Evolutionary conservation across 73 alveolate species (phyloP).

Genomic region (Diophrys sp.): DNA sequence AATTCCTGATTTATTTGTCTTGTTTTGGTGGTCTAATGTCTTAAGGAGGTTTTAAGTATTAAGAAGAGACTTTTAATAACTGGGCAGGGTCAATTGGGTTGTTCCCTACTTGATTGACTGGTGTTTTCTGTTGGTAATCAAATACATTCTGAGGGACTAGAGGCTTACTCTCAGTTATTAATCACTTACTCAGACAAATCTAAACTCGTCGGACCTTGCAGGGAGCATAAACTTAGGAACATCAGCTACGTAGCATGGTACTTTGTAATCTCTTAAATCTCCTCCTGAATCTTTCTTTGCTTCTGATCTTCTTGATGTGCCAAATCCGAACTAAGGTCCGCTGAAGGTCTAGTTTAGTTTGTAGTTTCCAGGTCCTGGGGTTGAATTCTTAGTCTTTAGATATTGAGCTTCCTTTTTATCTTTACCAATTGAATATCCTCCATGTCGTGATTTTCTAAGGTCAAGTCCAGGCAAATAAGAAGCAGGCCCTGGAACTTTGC

Average conservation of each 20-base stretch:
- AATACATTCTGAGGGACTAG: no score
- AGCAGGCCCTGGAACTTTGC: not conserved
- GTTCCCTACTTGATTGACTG: no score
- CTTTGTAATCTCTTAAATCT: not conserved
- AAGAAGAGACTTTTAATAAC: no score
- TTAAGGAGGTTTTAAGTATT: no score
- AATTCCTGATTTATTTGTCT: no score
- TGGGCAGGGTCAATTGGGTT: no score
- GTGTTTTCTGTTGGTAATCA: no score
- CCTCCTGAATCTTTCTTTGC: not conserved
- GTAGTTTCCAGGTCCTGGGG: not conserved
- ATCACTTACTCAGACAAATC: not conserved
- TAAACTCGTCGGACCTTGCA: not conserved
- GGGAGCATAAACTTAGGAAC: not conserved
- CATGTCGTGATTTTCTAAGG: not conserved
- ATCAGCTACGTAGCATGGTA: not conserved
- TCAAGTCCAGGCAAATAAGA: not conserved
- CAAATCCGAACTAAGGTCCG: not conserved
- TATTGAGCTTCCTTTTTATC: not conserved
- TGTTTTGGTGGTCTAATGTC: no score
- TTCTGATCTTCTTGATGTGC: not conserved
- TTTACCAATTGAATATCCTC: not conserved
- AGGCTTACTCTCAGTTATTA: no score
- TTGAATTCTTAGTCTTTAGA: not conserved
- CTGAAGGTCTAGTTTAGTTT: not conserved